Base-by-base conservation (phyloP, 176 grass and related monocot genomes). In the Pharus latifolius region DNA sequence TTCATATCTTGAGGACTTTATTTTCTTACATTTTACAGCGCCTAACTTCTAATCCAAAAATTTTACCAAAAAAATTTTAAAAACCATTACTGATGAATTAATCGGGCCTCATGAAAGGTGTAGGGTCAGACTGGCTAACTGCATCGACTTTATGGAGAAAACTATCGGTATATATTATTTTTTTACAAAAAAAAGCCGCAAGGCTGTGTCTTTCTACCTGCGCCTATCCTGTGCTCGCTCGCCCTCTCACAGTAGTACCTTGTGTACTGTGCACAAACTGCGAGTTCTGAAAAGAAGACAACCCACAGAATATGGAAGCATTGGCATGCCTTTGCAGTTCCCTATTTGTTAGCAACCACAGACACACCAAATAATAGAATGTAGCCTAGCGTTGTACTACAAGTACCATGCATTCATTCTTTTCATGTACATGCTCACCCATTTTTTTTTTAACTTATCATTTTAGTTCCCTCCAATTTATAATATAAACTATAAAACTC, bases 251-350 rank as follows among this genome's bases (percentile, higher is more conserved):
- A 46, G 41, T 37, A 67, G 69, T 79, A 54, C 60, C 52, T 44
- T 30, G 13, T 29, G 68, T 79, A 61, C 34, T 71, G 60, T 74
- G 25, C 68, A 79, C 75, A 59, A 40, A 22, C 67, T 59, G 45
- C 20, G 35, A 40, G 11, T 58, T 85, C 82, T 62, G 61, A 40
- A 63, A 79, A 67, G 35, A 73, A 47, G 53, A 57, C 17, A 56
- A 7, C 60, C n/a, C 53, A 34, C 38, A 37, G 61, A 44, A 54
- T 74, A 53, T 84, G 61, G 69, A 67, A 54, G 54, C 75, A 45
- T 74, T 68, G 13, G 3, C 29, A 25, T n/a, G 54, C 29, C 47
- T 51, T 38, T 68, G 55, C 22, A 55, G 30, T 57, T 56, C 65
- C 48, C 14, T 17, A 33, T 75, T 30, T 18, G 52, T 9, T 18